Evolutionary conservation across 331 rosid genomes (phyloP).

Genomic region (Prunus yedoensis): DNA sequence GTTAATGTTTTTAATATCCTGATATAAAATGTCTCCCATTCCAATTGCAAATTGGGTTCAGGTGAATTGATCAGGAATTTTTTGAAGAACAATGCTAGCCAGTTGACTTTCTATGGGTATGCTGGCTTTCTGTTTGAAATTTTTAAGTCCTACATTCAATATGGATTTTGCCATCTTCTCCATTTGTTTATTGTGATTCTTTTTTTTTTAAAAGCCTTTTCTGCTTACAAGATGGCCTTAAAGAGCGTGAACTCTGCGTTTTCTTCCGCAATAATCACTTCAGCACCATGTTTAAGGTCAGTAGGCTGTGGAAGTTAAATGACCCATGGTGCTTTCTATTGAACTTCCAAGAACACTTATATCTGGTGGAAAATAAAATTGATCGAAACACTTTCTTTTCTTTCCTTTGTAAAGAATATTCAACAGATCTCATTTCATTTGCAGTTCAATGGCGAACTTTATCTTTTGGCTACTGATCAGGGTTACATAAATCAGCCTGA

Average conservation of each 20-base stretch:
- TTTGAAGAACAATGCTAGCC: slow-evolving; percentile 89
- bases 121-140: slow-evolving; percentile 21
- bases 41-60: slow-evolving; percentile 36
- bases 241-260: slow-evolving; percentile 93
- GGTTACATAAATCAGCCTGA: slow-evolving; percentile 97
- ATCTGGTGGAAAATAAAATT: background rate
- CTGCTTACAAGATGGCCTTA: slow-evolving; percentile 92
- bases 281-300: slow-evolving; percentile 99
- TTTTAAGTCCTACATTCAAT: slow-evolving; percentile 13
- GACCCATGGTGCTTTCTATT: slow-evolving; percentile 20
- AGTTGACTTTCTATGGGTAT: slow-evolving; percentile 87
- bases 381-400: background rate
- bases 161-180: slow-evolving; percentile 18
- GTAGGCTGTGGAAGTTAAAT: slow-evolving; percentile 32
- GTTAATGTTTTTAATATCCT: slow-evolving; percentile 22
- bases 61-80: slow-evolving; percentile 84
- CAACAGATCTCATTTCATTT: slow-evolving; percentile 20
- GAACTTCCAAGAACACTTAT: slow-evolving; percentile 16
- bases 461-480: slow-evolving; percentile 98
- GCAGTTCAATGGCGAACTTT: slow-evolving; percentile 83
- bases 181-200: slow-evolving; percentile 22
- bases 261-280: slow-evolving; percentile 98
- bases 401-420: slow-evolving; percentile 13
- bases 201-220: slow-evolving; percentile 71
- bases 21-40: slow-evolving; percentile 3